A percentile compares a stretch with the other conserved stretches of the same genome.
Evolutionary conservation across 2,329 filamentous ascomycete genomes (phyloP).

Genomic region (Ambrosiella xylebori): DNA sequence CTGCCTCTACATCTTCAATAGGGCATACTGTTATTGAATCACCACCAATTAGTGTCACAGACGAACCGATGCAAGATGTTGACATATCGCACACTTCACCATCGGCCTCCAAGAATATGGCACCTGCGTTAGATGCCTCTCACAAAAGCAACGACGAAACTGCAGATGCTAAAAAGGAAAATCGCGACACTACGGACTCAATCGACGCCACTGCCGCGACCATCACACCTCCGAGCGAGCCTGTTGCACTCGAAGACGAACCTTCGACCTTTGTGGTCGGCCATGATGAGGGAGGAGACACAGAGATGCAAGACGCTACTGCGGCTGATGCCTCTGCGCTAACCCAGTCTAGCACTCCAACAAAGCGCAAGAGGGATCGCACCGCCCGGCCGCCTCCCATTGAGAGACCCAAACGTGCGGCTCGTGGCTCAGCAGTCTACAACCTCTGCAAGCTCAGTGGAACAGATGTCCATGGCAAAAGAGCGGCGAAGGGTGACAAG

Average conservation of each 20-base stretch:
- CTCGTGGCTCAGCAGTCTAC: slow-evolving; percentile 25
- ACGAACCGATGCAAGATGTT: neutral
- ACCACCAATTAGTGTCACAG: slow-evolving; percentile 9
- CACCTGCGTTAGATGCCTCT: neutral
- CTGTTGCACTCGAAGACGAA: slow-evolving; percentile 7
- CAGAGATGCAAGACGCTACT: slow-evolving; percentile 33
- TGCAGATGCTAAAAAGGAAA: neutral
- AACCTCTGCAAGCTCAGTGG: slow-evolving; percentile 47
- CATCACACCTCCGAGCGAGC: slow-evolving; percentile 10
- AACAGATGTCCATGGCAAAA: slow-evolving; percentile 42
- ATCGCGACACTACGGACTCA: neutral
- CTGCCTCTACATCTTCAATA: neutral
- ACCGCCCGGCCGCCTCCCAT: neutral
- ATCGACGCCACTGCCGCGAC: slow-evolving; percentile 1
- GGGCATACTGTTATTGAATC: slow-evolving; percentile 6
- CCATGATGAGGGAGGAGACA: slow-evolving; percentile 40
- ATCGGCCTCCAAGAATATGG: neutral
- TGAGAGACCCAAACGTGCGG: slow-evolving; percentile 15
- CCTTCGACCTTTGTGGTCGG: slow-evolving; percentile 22
- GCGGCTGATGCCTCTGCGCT: slow-evolving; percentile 27
- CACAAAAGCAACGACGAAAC: neutral
- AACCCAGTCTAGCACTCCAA: slow-evolving; percentile 13
- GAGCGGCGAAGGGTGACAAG: slow-evolving; percentile 33
- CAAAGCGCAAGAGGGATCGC: slow-evolving; percentile 8
- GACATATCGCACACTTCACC: neutral